Evolutionary conservation across 805 yeast species (phyloP).

Genomic region (Candida ovalis): DNA sequence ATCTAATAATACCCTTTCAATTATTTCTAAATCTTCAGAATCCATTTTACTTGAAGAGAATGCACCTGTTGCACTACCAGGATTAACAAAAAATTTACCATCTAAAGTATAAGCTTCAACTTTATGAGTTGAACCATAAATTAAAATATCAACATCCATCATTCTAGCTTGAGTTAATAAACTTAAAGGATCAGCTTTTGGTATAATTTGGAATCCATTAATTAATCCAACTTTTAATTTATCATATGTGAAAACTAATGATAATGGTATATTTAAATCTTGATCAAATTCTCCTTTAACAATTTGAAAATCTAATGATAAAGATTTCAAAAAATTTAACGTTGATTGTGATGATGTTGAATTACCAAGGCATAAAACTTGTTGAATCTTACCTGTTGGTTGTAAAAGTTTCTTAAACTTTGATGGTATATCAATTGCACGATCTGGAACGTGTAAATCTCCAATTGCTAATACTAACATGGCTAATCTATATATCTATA

Average conservation of each 20-base stretch:
- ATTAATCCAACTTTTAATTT: slow-evolving; percentile 77
- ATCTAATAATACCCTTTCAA: slow-evolving; percentile 29
- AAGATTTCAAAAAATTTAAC: slow-evolving; percentile 54
- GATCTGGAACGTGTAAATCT: slow-evolving; percentile 84
- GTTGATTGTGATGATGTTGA: slow-evolving; percentile 65
- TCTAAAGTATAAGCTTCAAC: slow-evolving; percentile 93
- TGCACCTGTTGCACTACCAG: slow-evolving; percentile 97
- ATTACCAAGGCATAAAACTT: slow-evolving; percentile 84
- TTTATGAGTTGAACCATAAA: slow-evolving; percentile 91
- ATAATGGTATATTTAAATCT: slow-evolving; percentile 50
- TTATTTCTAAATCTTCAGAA: slow-evolving; percentile 44
- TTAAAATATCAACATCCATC: slow-evolving; percentile 83
- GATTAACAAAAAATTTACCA: slow-evolving; percentile 91
- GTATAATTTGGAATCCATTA: slow-evolving; percentile 79
- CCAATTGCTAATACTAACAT: slow-evolving; percentile 83
- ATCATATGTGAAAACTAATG: slow-evolving; percentile 64
- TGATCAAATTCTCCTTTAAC: slow-evolving; percentile 84
- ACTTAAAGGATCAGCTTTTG: slow-evolving; percentile 83
- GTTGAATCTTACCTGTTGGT: slow-evolving; percentile 77
- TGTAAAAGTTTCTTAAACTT: slow-evolving; percentile 72
- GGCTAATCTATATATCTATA: not conserved
- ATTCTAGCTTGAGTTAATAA: slow-evolving; percentile 80
- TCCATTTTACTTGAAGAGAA: slow-evolving; percentile 61
- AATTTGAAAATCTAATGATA: slow-evolving; percentile 69
- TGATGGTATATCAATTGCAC: slow-evolving; percentile 60